Conservation (phyloP, 1,284 basidiomycete species). For the Sanghuangporus weigelae region DNA sequence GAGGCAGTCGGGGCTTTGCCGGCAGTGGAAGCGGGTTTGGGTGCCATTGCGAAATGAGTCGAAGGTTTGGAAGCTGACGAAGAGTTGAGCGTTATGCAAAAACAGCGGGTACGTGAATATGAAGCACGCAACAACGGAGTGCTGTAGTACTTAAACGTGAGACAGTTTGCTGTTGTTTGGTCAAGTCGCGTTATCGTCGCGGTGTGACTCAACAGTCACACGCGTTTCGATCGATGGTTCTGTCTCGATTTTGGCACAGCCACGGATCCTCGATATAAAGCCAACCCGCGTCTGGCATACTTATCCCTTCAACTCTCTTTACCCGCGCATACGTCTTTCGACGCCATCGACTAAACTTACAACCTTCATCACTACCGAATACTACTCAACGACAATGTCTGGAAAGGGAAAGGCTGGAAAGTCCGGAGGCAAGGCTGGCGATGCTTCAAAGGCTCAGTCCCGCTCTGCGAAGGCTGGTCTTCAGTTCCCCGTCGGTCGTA, state of each 20-base stretch:
- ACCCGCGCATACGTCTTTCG: not conserved
- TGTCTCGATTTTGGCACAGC: slow-evolving; percentile 10
- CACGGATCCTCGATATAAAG: slow-evolving; percentile 18
- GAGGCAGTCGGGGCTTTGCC: slow-evolving; percentile 71
- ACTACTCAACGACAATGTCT: slow-evolving; percentile 38
- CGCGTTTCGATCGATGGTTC: not conserved
- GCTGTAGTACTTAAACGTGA: slow-evolving; percentile 2
- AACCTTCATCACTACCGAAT: slow-evolving; percentile 7
- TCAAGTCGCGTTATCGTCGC: slow-evolving; percentile 17
- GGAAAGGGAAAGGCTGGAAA: slow-evolving; percentile 56
- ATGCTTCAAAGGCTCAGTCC: slow-evolving; percentile 55
- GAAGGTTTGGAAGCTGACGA: not conserved
- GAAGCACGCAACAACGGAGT: not conserved
- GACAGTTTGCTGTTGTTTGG: slow-evolving; percentile 20
- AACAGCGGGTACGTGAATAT: not conserved
- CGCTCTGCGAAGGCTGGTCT: slow-evolving; percentile 81
- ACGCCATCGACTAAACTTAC: not conserved
- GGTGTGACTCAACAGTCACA: slow-evolving; percentile 6
- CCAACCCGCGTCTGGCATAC: not conserved
- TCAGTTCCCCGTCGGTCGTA: slow-evolving; percentile 89
- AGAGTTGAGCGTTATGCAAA: not conserved
- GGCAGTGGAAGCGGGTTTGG: slow-evolving; percentile 79
- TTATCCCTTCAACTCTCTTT: not conserved
- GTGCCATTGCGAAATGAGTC: slow-evolving; percentile 46
- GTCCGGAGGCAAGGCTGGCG: slow-evolving; percentile 53